These are phyloP conservation scores for Aspergillus wentii DNA, from an alignment of 495 filamentous ascomycete species.

Conservation along the genomic window DNA sequence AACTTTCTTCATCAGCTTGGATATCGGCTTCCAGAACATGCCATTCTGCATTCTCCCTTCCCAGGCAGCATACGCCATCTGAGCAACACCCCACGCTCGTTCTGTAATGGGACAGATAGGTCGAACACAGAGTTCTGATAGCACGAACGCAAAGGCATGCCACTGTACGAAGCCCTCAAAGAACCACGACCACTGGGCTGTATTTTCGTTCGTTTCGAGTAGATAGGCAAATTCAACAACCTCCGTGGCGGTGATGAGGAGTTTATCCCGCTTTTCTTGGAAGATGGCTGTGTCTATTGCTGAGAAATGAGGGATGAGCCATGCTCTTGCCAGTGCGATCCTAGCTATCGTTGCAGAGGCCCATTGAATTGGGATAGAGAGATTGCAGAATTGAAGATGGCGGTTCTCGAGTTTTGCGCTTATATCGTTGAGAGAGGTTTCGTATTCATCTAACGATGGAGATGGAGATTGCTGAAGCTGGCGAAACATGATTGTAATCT, in stretches of 20 bases:
- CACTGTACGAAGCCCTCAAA: conserved; percentile 74
- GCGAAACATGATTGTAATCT: conserved; percentile 34
- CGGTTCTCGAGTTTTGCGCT: conserved; percentile 35
- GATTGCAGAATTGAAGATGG: conserved; percentile 54
- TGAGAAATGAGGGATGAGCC: conserved; percentile 50
- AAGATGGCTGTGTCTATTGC: no score
- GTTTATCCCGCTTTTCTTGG: conserved; percentile 57
- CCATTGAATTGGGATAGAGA: conserved; percentile 57
- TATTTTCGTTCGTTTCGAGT: conserved; percentile 52
- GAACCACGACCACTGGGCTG: conserved; percentile 68
- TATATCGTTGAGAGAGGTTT: conserved; percentile 3
- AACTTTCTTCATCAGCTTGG: no score
- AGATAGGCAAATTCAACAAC: conserved; percentile 61
- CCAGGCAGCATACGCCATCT: conserved; percentile 4
- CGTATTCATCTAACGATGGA: background rate
- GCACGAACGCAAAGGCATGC: conserved; percentile 64
- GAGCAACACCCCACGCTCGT: conserved; percentile 63
- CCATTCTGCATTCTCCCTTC: no score
- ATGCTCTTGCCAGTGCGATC: conserved; percentile 58
- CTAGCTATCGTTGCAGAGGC: conserved; percentile 59
- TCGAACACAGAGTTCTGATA: conserved; percentile 64
- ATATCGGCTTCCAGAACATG: no score
- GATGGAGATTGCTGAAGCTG: conserved; percentile 14
- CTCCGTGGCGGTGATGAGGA: conserved; percentile 68
- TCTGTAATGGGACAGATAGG: conserved; percentile 55